A percentile compares a stretch with the other conserved stretches of the same genome.
Conservation (phyloP, 1,284 basidiomycete species). For the Ceratobasidium sp. region DNA sequence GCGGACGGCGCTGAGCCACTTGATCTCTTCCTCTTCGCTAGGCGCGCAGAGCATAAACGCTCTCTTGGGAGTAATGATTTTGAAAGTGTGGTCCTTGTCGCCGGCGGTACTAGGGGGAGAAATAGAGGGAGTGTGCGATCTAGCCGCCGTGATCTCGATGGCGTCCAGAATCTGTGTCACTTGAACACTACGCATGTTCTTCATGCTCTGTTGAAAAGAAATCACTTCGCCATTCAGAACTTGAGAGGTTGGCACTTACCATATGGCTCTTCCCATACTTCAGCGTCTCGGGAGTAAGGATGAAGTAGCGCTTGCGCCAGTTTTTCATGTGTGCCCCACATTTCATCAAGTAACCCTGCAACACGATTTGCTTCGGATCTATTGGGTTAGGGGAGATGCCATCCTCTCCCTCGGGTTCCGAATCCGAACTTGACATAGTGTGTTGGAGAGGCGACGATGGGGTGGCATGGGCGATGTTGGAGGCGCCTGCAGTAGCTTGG, state of each 20-base stretch:
- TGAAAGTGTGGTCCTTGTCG: constrained; percentile 75
- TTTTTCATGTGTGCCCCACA: constrained; percentile 91
- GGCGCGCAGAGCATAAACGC: constrained; percentile 92
- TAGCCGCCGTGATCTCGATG: constrained; percentile 65
- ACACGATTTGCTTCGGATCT: constrained; percentile 76
- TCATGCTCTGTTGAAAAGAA: constrained; percentile 73
- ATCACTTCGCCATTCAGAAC: constrained; percentile 43
- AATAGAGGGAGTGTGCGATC: constrained; percentile 45
- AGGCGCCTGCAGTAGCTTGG: constrained; percentile 24
- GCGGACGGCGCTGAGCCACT: constrained; percentile 94
- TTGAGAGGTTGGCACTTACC: constrained; percentile 57
- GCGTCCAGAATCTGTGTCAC: constrained; percentile 91
- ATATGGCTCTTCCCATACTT: constrained; percentile 90
- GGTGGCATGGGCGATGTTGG: constrained; percentile 25
- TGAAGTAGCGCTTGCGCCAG: constrained; percentile 96
- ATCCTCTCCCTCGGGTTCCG: constrained; percentile 66
- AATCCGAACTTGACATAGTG: constrained; percentile 74
- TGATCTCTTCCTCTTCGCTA: constrained; percentile 97
- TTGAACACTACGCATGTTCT: constrained; percentile 86
- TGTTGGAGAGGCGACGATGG: constrained; percentile 52
- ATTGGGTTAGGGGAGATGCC: constrained; percentile 58
- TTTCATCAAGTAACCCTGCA: constrained; percentile 96
- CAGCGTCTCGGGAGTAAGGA: constrained; percentile 81
- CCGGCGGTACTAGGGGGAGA: constrained; percentile 28
- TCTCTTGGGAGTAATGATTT: constrained; percentile 95